Percentiles rank a stretch among this genome's conserved stretches.
These are phyloP conservation scores for Tulasnella sp. DNA, from an alignment of 768 basidiomycete species.

Conservation along the genomic window DNA sequence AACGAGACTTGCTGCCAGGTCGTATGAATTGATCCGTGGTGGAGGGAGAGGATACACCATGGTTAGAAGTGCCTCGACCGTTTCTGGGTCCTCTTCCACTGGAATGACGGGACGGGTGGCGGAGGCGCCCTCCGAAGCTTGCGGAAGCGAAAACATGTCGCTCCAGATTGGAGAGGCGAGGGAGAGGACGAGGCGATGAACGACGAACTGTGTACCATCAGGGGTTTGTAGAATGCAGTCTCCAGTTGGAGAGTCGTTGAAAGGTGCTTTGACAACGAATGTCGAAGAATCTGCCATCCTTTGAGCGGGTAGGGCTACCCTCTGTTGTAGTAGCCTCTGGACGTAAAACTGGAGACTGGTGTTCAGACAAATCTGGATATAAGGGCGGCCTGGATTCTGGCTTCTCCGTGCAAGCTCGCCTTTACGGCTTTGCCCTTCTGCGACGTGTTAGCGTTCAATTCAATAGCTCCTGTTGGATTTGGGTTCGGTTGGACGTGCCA, in stretches of 20 bases:
- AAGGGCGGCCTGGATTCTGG: too few species aligned
- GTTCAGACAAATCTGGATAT: neutral
- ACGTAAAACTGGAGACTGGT: neutral
- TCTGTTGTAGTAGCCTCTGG: neutral
- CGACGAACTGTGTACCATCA: slow-evolving; percentile 50
- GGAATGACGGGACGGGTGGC: slow-evolving; percentile 20
- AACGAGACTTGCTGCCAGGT: slow-evolving; percentile 12
- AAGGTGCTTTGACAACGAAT: neutral
- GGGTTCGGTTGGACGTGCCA: too few species aligned
- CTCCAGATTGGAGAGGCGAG: slow-evolving; percentile 57
- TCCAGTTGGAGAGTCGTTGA: slow-evolving; percentile 26
- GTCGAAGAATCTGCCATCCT: neutral
- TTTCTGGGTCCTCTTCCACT: slow-evolving; percentile 28
- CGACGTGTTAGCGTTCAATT: too few species aligned
- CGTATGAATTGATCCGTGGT: neutral
- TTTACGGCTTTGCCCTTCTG: too few species aligned
- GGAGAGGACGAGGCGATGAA: slow-evolving; percentile 52
- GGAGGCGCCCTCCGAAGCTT: slow-evolving; percentile 22
- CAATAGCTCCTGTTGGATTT: too few species aligned
- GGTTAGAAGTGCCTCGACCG: slow-evolving; percentile 30
- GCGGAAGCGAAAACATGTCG: slow-evolving; percentile 46
- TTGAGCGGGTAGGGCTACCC: neutral
- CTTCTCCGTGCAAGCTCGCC: too few species aligned
- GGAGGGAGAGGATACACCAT: slow-evolving; percentile 30
- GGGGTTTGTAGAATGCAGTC: slow-evolving; percentile 56